Evolutionary conservation across 192 early-diverging fungal species (phyloP), one percentile per base, ranked within the genome.

Genomic region (Backusella sp.): DNA sequence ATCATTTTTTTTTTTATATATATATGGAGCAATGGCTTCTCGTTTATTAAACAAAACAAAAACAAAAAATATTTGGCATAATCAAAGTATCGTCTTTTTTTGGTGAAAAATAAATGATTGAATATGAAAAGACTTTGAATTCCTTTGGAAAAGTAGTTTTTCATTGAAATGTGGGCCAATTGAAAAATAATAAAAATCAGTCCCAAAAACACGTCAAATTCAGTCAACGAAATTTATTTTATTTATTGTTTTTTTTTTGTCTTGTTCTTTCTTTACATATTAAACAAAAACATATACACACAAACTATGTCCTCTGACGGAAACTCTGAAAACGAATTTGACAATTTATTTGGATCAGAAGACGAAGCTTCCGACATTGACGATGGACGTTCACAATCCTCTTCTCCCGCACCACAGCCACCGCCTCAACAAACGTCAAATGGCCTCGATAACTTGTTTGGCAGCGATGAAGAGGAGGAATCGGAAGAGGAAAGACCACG

Each of bases 391-490:
- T 78, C 77, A 8, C 59, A 44, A 44, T 67, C 70, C n/a, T 77
- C 76, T 44, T 42, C 72, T 3, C 28, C 68, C 32, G 34, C 35
- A 42, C 72, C 49, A 53, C 72, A 37, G 34, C 71, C 17, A 30
- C 65, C 42, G 0, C 12, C 14, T 11, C 42, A 44, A 17, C 12
- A 11, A 44, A 44, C 42, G 12, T 44, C 42, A 44, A 52, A 72
- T 21, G 73, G 19, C n/a, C 3, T 71, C 2, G 83, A 79, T 66
- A 66, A 84, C 72, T 53, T 81, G 28, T 84, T 82, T 82, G 77
- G 80, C 59, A 77, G 76, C 56, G 85, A 83, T 14, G 83, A 81
- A 12, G 82, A 81, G 34, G 74, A 70, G 52, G 69, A 80, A 23
- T 75, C 62, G 19, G 66, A 59, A 70, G 32, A 34, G 66, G 70